Evolutionary conservation across 805 yeast species (phyloP).

Genomic region (Brettanomyces anomalus): DNA sequence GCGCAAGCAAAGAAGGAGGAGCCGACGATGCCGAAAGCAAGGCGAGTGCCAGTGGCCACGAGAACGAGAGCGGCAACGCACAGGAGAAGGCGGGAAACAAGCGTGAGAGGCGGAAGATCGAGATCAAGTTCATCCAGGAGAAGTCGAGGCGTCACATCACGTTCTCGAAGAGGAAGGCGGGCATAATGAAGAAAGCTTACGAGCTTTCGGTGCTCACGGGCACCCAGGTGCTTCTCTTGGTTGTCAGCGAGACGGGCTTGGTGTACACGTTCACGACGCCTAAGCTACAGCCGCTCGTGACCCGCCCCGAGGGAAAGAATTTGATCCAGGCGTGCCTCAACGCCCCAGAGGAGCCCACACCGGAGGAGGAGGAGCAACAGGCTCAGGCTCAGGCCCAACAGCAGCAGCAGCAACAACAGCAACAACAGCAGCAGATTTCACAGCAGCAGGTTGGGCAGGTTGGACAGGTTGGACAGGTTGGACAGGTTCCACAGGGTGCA

Average conservation of each 20-base stretch:
- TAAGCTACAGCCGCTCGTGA: slow-evolving; percentile 93
- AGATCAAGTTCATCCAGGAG: slow-evolving; percentile 94
- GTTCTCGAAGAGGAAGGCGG: slow-evolving; percentile 95
- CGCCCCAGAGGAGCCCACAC: slow-evolving; percentile 80
- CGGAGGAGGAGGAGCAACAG: slow-evolving; percentile 45
- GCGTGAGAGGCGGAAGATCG: slow-evolving; percentile 77
- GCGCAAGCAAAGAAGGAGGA: slow-evolving; percentile 2
- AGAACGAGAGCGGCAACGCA: slow-evolving; percentile 48
- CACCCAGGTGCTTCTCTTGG: slow-evolving; percentile 89
- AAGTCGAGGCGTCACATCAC: slow-evolving; percentile 97
- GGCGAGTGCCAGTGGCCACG: slow-evolving; percentile 22
- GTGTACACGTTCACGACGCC: slow-evolving; percentile 99
- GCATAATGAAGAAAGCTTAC: slow-evolving; percentile 99
- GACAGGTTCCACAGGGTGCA: slow-evolving; percentile 26
- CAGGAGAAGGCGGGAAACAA: slow-evolving; percentile 32
- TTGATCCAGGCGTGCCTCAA: slow-evolving; percentile 93
- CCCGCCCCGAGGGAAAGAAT: slow-evolving; percentile 95
- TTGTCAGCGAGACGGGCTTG: slow-evolving; percentile 96
- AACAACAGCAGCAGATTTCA: slow-evolving; percentile 20
- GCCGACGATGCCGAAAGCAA: slow-evolving; percentile 12
- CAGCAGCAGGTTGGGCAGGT: slow-evolving; percentile 19
- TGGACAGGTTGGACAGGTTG: slow-evolving; percentile 16
- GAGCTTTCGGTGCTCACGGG: slow-evolving; percentile 95
- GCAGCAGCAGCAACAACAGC: slow-evolving; percentile 28
- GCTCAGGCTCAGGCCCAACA: slow-evolving; percentile 28